These are phyloP conservation scores for Emiliania huxleyi DNA, from an alignment of 78 protist genomes.

Conservation along the genomic window DNA sequence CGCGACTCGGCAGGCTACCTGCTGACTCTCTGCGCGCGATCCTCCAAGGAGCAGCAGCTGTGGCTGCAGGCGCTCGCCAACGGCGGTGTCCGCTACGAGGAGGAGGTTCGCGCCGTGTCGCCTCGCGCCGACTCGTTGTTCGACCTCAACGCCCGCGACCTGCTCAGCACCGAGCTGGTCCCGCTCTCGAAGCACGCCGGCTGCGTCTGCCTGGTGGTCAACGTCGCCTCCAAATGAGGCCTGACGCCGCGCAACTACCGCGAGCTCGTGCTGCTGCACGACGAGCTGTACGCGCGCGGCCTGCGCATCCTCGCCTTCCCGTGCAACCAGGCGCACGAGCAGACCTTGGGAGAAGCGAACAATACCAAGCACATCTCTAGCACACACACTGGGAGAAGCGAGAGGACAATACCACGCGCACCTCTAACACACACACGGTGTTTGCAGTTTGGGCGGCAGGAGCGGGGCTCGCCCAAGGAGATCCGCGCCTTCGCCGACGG, in stretches of 20 bases:
- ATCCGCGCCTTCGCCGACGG: constrained; percentile 36
- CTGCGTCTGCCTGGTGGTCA: neutral
- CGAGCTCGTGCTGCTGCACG: neutral
- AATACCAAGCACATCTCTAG: too few species aligned
- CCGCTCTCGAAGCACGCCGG: neutral
- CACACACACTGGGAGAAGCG: neutral
- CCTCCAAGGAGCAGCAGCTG: neutral
- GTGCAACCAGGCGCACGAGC: constrained; percentile 42
- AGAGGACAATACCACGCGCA: too few species aligned
- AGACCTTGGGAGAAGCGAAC: neutral
- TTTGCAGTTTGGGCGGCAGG: constrained; percentile 7
- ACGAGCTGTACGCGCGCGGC: neutral
- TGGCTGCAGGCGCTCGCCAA: neutral
- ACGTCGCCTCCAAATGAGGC: neutral
- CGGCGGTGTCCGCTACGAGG: neutral
- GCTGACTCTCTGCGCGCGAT: neutral
- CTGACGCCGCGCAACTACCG: neutral
- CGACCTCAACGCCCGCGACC: neutral
- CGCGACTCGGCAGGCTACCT: neutral
- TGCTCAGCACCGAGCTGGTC: neutral
- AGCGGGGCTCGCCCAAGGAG: constrained; percentile 58
- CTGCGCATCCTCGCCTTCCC: constrained; percentile 47
- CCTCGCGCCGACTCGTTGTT: neutral
- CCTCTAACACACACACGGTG: too few species aligned
- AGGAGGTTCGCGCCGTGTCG: neutral